These are phyloP conservation scores for Podaxis sp. DNA, from an alignment of 768 basidiomycete genomes.

Conservation along the genomic window DNA sequence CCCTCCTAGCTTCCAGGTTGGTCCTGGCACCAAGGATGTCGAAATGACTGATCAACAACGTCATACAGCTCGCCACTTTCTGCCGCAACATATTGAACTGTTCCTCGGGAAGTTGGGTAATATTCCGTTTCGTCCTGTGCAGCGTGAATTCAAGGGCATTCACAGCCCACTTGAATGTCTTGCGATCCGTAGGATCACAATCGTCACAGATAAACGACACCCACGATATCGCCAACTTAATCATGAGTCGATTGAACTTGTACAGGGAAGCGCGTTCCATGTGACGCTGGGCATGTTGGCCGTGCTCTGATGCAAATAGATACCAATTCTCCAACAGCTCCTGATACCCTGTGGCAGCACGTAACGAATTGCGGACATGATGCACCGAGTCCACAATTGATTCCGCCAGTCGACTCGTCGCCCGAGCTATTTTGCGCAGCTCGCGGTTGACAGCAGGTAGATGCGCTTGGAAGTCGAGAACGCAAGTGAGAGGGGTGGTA, in stretches of 20 bases:
- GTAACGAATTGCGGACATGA: constrained; percentile 72
- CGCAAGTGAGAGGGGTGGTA: constrained; percentile 42
- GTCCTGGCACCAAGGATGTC: constrained; percentile 96
- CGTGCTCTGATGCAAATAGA: constrained; percentile 93
- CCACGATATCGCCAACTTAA: constrained; percentile 94
- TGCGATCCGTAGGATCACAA: constrained; percentile 93
- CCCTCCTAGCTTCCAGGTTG: constrained; percentile 81
- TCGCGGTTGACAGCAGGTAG: constrained; percentile 88
- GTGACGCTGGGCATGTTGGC: constrained; percentile 83
- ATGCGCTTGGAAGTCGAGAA: constrained; percentile 86
- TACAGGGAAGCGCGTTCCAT: constrained; percentile 73
- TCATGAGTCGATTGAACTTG: constrained; percentile 81
- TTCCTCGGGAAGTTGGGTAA: constrained; percentile 81
- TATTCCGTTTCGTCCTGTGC: constrained; percentile 84
- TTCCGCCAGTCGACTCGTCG: constrained; percentile 88
- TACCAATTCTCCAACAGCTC: constrained; percentile 95
- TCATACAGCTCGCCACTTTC: constrained; percentile 95
- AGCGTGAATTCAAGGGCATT: constrained; percentile 92
- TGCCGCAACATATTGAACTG: constrained; percentile 90
- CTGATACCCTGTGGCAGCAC: constrained; percentile 63
- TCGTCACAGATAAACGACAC: constrained; percentile 98
- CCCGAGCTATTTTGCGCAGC: constrained; percentile 85
- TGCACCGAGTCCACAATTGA: constrained; percentile 92
- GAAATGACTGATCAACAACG: constrained; percentile 94
- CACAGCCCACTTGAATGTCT: constrained; percentile 98